These are phyloP conservation scores for Strigomonas culicis DNA, from an alignment of 208 protist genomes.

Conservation along the genomic window DNA sequence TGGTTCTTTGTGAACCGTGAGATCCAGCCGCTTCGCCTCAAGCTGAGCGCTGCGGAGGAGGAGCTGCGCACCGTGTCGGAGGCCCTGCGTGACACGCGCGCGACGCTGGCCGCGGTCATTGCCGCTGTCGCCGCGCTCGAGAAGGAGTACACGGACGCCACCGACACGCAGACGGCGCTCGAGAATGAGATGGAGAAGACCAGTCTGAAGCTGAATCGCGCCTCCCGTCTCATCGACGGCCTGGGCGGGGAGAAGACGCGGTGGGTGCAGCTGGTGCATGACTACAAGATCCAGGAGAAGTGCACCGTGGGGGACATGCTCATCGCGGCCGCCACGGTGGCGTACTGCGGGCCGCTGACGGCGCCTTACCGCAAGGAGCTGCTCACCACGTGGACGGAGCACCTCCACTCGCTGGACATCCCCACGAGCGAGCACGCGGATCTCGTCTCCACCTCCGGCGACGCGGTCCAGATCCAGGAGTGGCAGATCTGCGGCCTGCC, in stretches of 20 bases:
- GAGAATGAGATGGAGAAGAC: slow-evolving; percentile 93
- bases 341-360: slow-evolving; percentile 97
- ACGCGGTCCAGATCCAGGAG: slow-evolving; percentile 94
- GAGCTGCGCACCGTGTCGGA: slow-evolving; percentile 89
- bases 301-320: slow-evolving; percentile 95
- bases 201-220: slow-evolving; percentile 92
- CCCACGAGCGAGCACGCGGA: slow-evolving; percentile 62
- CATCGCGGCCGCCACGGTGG: slow-evolving; percentile 92
- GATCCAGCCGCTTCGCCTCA: slow-evolving; percentile 92
- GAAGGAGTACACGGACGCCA: slow-evolving; percentile 88
- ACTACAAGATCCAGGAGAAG: slow-evolving; percentile 82
- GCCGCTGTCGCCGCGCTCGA: slow-evolving; percentile 93
- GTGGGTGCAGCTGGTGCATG: slow-evolving; percentile 85
- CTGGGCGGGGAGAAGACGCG: slow-evolving; percentile 96
- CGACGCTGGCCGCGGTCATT: slow-evolving; percentile 90
- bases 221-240: slow-evolving; percentile 94
- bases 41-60: slow-evolving; percentile 79
- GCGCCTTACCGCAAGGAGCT: slow-evolving; percentile 88
- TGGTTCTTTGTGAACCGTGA: slow-evolving; percentile 96
- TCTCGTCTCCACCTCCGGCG: slow-evolving; percentile 89
- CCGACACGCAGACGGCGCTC: slow-evolving; percentile 93
- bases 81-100: slow-evolving; percentile 88
- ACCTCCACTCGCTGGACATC: slow-evolving; percentile 56
- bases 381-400: slow-evolving; percentile 71
- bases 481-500: slow-evolving; percentile 96